Evolutionary conservation across 805 yeast species (phyloP).

Genomic region (Wickerhamiella azyma): DNA sequence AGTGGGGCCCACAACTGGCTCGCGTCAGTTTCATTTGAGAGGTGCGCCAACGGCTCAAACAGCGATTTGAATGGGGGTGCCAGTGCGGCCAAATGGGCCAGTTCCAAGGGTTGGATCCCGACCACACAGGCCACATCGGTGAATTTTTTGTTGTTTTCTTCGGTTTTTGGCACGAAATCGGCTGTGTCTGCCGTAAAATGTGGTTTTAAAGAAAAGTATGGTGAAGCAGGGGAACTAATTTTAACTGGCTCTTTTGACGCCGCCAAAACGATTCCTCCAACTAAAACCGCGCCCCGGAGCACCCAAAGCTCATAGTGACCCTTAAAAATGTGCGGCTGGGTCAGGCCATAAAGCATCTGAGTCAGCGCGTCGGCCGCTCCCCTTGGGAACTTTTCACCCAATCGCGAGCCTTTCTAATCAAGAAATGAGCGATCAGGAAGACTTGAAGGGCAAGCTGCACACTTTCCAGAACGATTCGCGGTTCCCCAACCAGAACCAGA

Average conservation of each 20-base stretch:
- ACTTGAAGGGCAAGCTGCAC: conserved; percentile 19
- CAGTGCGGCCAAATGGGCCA: conserved; percentile 8
- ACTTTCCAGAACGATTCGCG: conserved; percentile 69
- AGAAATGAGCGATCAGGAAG: conserved; percentile 14
- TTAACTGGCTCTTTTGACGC: conserved; percentile 1
- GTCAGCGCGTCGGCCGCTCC: too few species aligned
- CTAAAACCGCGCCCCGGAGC: conserved; percentile 20
- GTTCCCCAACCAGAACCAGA: conserved; percentile 95
- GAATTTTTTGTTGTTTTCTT: background rate
- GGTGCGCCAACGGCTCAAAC: conserved; percentile 9
- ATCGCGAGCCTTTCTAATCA: conserved; percentile 8
- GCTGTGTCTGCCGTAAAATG: conserved; percentile 4
- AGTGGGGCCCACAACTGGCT: conserved; percentile 1
- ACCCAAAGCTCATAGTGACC: conserved; percentile 24
- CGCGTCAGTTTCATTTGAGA: conserved; percentile 1
- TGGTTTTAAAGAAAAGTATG: conserved; percentile 15
- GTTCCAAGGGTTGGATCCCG: background rate
- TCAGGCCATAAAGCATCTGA: conserved; percentile 6
- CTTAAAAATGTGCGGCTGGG: conserved; percentile 17
- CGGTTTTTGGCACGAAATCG: background rate
- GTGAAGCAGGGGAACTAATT: conserved; percentile 14
- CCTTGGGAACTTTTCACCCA: background rate
- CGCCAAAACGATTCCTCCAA: conserved; percentile 19
- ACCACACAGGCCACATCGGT: conserved; percentile 1
- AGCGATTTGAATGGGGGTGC: conserved; percentile 22